phyloP scores from a whole-genome alignment of 192 early-diverging fungal genomes.

The Coemansia sp. region DNA sequence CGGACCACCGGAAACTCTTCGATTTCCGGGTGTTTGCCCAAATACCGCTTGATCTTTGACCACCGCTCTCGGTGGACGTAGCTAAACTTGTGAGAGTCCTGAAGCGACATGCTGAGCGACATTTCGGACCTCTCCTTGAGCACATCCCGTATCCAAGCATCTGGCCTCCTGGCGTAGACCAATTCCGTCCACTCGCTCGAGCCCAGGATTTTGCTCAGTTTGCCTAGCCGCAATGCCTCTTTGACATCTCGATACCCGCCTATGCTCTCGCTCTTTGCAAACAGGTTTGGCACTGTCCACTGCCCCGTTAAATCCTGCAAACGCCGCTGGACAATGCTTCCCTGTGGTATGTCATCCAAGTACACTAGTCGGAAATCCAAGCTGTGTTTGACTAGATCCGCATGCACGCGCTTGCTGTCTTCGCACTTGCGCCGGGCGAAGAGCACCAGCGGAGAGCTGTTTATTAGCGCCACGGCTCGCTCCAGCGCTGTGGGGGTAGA shows the following conservation, averaged over 20 bases:
- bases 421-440: slow-evolving; percentile 29
- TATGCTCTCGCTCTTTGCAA: slow-evolving; percentile 41
- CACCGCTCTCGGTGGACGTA: slow-evolving; percentile 40
- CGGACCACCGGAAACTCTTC: slow-evolving; percentile 20
- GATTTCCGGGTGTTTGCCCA: slow-evolving; percentile 36
- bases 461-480: slow-evolving; percentile 25
- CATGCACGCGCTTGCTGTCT: slow-evolving; percentile 14
- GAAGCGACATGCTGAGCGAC: slow-evolving; percentile 39
- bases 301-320: slow-evolving; percentile 39
- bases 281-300: slow-evolving; percentile 42
- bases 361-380: slow-evolving; percentile 24
- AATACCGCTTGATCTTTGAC: slow-evolving; percentile 35
- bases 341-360: slow-evolving; percentile 19
- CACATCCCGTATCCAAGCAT: slow-evolving; percentile 13
- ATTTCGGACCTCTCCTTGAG: slow-evolving; percentile 29
- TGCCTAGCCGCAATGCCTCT: slow-evolving; percentile 22
- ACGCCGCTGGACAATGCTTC: slow-evolving; percentile 32
- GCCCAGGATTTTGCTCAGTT: slow-evolving; percentile 8
- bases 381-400: not conserved
- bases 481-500: slow-evolving; percentile 32
- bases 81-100: slow-evolving; percentile 31
- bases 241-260: slow-evolving; percentile 9
- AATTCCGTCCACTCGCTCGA: slow-evolving; percentile 28
- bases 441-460: slow-evolving; percentile 32
- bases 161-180: slow-evolving; percentile 32